Conservation (phyloP, 805 yeast genomes). For the Lachancea lanzarotensis region DNA sequence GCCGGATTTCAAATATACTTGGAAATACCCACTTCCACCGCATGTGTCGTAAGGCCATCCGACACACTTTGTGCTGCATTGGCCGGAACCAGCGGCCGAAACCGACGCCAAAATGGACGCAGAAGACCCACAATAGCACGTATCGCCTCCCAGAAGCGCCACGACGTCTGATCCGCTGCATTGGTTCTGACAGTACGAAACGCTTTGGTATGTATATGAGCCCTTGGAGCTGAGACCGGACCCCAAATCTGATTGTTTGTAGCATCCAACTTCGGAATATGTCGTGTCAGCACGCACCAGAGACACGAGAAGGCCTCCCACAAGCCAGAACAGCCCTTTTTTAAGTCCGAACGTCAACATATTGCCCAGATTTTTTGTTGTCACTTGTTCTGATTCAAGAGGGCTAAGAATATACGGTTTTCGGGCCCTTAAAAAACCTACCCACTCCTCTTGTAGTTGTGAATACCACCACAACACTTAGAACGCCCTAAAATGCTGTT, state of each 20-base stretch:
- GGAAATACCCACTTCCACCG: constrained; percentile 50
- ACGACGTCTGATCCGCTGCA: constrained; percentile 47
- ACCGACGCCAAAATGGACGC: constrained; percentile 25
- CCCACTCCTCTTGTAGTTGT: background rate
- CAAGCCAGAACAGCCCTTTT: background rate
- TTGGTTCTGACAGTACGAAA: constrained; percentile 45
- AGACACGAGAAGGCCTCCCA: background rate
- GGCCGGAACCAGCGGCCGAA: constrained; percentile 29
- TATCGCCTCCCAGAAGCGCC: constrained; percentile 47
- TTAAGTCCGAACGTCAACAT: background rate
- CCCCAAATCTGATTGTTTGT: constrained; percentile 22
- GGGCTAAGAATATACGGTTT: too few relatives aligned
- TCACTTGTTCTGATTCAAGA: background rate
- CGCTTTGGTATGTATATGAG: constrained; percentile 51
- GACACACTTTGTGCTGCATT: constrained; percentile 44
- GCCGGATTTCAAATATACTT: constrained; percentile 39
- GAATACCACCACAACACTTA: background rate
- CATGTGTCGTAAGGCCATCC: constrained; percentile 62
- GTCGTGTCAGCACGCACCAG: background rate
- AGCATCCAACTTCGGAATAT: constrained; percentile 34
- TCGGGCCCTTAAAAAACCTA: too few relatives aligned
- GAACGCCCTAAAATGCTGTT: background rate
- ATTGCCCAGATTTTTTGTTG: too few relatives aligned
- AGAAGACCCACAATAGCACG: constrained; percentile 62
- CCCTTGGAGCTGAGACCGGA: constrained; percentile 36